These are phyloP conservation scores for Eragrostis curvula DNA, from an alignment of 176 grass and related monocot genomes.

Conservation along the genomic window DNA sequence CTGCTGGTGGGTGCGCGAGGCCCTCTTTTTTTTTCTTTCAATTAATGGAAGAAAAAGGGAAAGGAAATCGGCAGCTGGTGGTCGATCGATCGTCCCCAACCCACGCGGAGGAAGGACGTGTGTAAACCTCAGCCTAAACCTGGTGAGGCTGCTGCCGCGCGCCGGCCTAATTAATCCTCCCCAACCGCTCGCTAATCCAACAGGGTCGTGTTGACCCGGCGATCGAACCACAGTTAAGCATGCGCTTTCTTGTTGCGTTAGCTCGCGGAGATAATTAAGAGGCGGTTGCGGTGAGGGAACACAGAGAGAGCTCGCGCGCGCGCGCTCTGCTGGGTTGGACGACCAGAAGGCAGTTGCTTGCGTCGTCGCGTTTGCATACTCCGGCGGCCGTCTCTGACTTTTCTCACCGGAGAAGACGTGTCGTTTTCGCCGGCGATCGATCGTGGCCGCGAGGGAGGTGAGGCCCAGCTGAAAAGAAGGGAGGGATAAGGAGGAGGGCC, in stretches of 20 bases:
- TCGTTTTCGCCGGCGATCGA: constrained; percentile 7
- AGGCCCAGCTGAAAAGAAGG: constrained; percentile 59
- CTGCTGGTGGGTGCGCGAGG: constrained; percentile 46
- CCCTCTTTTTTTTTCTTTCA: constrained; percentile 9
- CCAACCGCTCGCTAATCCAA: constrained; percentile 30
- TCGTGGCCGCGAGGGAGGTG: background rate
- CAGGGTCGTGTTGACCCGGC: constrained; percentile 3
- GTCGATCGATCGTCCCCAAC: background rate
- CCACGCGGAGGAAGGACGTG: background rate
- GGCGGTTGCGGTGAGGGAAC: constrained; percentile 6
- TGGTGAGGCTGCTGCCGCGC: background rate
- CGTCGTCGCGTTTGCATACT: too few species aligned
- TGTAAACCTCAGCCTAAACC: background rate
- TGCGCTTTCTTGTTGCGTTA: background rate
- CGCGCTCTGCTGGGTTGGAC: too few species aligned
- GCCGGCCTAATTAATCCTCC: constrained; percentile 32
- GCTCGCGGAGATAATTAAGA: constrained; percentile 14
- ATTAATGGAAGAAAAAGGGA: background rate
- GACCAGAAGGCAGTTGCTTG: too few species aligned
- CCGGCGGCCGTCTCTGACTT: background rate
- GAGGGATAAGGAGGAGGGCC: constrained; percentile 39
- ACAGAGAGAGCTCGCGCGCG: too few species aligned
- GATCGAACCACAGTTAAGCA: background rate
- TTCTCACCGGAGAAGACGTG: background rate
- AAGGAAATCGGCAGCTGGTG: background rate